A percentile compares a stretch with the other conserved stretches of the same genome.
Evolutionary conservation across 345 rosid genomes (phyloP).

Genomic region (Gossypium ekmanianum): DNA sequence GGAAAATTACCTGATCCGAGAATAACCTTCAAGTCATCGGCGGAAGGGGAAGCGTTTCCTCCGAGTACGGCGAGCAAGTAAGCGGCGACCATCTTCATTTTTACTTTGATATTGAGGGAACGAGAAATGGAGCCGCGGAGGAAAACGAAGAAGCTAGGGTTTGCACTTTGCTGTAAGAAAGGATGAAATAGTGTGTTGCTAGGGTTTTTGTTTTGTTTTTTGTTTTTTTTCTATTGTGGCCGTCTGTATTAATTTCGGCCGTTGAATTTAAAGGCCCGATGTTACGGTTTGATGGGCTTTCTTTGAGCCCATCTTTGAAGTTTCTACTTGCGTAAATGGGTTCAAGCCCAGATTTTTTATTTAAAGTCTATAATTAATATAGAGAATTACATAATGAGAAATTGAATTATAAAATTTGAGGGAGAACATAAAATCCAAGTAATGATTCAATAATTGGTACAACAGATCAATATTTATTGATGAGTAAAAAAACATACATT

Average conservation of each 20-base stretch:
- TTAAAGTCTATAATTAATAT: too few relatives aligned
- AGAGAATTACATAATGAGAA: too few relatives aligned
- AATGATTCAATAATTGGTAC: too few relatives aligned
- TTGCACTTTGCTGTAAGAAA: too few relatives aligned
- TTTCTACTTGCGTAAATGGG: neutral
- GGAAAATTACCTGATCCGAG: constrained; percentile 55
- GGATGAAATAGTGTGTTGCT: neutral
- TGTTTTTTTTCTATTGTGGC: neutral
- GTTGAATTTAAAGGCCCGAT: neutral
- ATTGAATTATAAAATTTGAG: too few relatives aligned
- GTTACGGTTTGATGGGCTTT: neutral
- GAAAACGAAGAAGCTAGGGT: neutral
- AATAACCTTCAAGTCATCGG: constrained; percentile 47
- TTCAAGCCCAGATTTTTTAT: neutral
- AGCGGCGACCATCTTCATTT: constrained; percentile 79
- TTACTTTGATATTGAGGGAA: neutral
- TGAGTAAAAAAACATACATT: too few relatives aligned
- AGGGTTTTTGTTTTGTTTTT: neutral
- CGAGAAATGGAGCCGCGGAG: neutral
- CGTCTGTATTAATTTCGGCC: neutral
- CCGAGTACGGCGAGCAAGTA: constrained; percentile 68
- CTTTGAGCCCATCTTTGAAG: neutral
- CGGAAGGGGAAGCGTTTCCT: constrained; percentile 59
- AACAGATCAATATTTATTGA: too few relatives aligned
- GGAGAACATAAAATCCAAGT: too few relatives aligned